Percentiles rank a stretch among this genome's conserved stretches.
phyloP scores from a whole-genome alignment of 2,329 filamentous ascomycete genomes.

The Leptographium galeiforme region DNA sequence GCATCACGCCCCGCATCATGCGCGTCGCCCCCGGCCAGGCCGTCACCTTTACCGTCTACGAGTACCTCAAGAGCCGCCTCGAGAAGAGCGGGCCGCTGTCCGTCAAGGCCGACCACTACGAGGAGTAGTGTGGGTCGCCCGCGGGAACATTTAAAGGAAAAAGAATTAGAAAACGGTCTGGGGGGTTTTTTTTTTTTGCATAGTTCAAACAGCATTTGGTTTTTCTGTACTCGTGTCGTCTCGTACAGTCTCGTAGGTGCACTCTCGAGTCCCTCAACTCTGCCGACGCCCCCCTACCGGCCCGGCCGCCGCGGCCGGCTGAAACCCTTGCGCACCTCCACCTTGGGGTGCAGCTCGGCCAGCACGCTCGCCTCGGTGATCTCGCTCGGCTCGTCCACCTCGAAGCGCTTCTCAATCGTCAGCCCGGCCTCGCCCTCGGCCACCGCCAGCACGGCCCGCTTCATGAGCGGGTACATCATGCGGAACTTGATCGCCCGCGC shows the following conservation, averaged over 20 bases:
- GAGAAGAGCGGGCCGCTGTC: constrained; percentile 50
- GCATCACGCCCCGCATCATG: constrained; percentile 96
- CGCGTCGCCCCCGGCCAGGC: constrained; percentile 91
- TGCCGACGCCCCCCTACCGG: constrained; percentile 27
- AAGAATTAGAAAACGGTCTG: no score
- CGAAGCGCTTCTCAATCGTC: constrained; percentile 55
- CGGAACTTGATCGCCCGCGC: constrained; percentile 65
- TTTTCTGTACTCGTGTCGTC: no score
- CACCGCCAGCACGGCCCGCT: constrained; percentile 50
- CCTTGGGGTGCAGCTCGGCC: constrained; percentile 55
- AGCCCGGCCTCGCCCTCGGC: constrained; percentile 54
- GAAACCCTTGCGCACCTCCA: constrained; percentile 54
- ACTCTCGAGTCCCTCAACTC: background rate
- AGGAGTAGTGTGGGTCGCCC: no score
- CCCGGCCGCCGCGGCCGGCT: constrained; percentile 70
- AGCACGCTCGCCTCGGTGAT: constrained; percentile 53
- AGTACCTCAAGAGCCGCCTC: constrained; percentile 59
- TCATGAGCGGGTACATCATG: constrained; percentile 71
- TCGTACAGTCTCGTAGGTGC: no score
- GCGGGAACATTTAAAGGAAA: no score
- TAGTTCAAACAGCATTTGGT: no score
- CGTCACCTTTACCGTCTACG: constrained; percentile 64
- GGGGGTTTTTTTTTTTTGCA: no score
- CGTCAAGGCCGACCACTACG: constrained; percentile 49
- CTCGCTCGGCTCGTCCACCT: constrained; percentile 54